Evolutionary conservation across 2,329 filamentous ascomycete species (phyloP).

Genomic region (Phymatotrichopsis omnivora): DNA sequence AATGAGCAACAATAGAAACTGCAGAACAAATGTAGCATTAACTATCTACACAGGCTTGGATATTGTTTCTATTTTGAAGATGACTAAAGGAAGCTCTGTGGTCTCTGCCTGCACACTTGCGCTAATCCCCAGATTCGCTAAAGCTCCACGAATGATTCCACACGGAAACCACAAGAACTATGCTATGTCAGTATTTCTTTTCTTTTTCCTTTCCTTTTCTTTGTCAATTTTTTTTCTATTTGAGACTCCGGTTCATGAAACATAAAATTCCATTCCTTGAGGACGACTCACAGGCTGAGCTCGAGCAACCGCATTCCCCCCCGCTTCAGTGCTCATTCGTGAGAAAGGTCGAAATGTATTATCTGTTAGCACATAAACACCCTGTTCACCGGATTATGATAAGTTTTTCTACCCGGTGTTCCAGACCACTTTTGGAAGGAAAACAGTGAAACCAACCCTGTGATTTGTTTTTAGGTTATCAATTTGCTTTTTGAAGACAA

Average conservation of each 20-base stretch:
- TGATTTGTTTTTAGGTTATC: constrained; percentile 99
- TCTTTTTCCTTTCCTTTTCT: no score
- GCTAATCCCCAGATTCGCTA: constrained; percentile 82
- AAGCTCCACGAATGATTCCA: constrained; percentile 80
- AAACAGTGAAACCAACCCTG: constrained; percentile 46
- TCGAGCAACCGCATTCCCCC: constrained; percentile 59
- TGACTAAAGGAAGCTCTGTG: constrained; percentile 72
- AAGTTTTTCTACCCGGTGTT: constrained; percentile 1
- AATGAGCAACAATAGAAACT: no score
- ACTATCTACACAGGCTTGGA: constrained; percentile 12
- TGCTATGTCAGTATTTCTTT: background rate
- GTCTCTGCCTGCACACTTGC: constrained; percentile 88
- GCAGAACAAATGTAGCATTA: no score
- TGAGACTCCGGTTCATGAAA: background rate
- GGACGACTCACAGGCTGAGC: constrained; percentile 64
- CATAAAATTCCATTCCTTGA: constrained; percentile 9
- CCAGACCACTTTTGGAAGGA: background rate
- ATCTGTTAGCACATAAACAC: constrained; percentile 93
- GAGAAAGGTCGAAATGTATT: constrained; percentile 80
- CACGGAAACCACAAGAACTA: constrained; percentile 94
- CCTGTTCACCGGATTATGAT: constrained; percentile 42
- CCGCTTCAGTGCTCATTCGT: constrained; percentile 75
- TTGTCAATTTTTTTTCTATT: no score
- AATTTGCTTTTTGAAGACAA: constrained; percentile 92
- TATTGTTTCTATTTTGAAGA: constrained; percentile 65